These are phyloP conservation scores for Monilinia vaccinii-corymbosi DNA, from an alignment of 2,329 filamentous ascomycete species.

Conservation along the genomic window DNA sequence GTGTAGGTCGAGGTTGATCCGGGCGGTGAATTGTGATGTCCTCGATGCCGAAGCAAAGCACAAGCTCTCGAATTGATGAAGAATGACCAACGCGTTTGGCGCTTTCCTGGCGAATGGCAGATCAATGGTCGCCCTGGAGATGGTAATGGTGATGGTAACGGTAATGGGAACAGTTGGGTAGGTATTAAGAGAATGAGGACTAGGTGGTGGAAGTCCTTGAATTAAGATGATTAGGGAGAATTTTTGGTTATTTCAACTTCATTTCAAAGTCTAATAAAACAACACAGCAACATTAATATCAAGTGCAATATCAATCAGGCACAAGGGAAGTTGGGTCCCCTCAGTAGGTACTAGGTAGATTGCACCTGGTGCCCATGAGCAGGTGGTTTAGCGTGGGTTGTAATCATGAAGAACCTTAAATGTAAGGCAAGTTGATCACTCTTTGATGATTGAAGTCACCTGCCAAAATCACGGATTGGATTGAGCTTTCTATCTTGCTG, in stretches of 20 bases:
- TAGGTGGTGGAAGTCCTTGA: neutral
- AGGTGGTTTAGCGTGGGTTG: neutral
- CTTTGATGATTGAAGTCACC: neutral
- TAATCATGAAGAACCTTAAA: neutral
- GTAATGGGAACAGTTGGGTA: conserved; percentile 1
- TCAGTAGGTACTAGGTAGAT: neutral
- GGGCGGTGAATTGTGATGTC: conserved; percentile 10
- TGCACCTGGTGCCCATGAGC: too few species aligned
- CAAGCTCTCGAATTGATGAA: conserved; percentile 1
- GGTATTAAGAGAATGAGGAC: neutral
- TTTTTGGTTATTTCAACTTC: neutral
- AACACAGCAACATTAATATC: conserved; percentile 1
- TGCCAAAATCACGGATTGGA: neutral
- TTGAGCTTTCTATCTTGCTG: neutral
- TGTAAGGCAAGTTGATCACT: neutral
- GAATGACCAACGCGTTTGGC: conserved; percentile 6
- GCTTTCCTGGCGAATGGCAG: neutral
- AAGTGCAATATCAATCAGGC: too few species aligned
- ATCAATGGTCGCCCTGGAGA: neutral
- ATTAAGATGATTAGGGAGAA: neutral
- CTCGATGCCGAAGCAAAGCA: conserved; percentile 7
- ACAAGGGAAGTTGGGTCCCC: conserved; percentile 5
- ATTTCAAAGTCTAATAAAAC: conserved; percentile 7
- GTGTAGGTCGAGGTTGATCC: conserved; percentile 4
- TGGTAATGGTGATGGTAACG: too few species aligned